A percentile compares a stretch with the other conserved stretches of the same genome.
Conservation (phyloP, 202 grass and related monocot species). For the Eragrostis tef region DNA sequence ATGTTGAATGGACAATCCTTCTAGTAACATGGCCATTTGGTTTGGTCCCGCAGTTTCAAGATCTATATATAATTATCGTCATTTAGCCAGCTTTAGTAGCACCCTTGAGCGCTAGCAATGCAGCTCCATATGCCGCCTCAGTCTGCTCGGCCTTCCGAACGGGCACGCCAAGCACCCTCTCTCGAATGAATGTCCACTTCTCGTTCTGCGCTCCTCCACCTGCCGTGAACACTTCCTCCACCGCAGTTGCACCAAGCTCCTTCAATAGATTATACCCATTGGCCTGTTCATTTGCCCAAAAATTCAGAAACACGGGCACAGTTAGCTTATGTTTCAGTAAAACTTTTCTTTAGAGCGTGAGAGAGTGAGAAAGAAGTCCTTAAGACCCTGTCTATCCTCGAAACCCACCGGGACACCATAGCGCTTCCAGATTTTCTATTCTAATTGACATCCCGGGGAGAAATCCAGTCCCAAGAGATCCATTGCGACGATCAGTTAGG, state of each 20-base stretch:
- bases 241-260: conserved; percentile 59
- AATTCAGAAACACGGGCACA: background rate
- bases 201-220: conserved; percentile 75
- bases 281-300: conserved; percentile 36
- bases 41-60: too few species aligned
- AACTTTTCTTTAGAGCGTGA: too few species aligned
- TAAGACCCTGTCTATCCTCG: too few species aligned
- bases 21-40: too few species aligned
- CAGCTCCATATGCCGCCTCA: conserved; percentile 78
- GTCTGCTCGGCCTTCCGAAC: conserved; percentile 68
- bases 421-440: too few species aligned
- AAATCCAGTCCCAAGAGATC: too few species aligned
- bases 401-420: too few species aligned
- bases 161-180: conserved; percentile 71
- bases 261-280: conserved; percentile 65
- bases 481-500: too few species aligned
- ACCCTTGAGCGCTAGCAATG: conserved; percentile 67
- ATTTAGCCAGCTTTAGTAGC: conserved; percentile 5
- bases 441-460: too few species aligned
- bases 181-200: conserved; percentile 64
- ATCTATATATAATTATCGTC: too few species aligned
- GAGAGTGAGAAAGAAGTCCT: too few species aligned
- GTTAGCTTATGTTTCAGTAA: background rate
- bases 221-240: conserved; percentile 69
- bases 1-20: too few species aligned